Evolutionary conservation across 2,329 filamentous ascomycete genomes (phyloP), one percentile per base, ranked within the genome.

Genomic region (Coniochaeta hoffmannii): DNA sequence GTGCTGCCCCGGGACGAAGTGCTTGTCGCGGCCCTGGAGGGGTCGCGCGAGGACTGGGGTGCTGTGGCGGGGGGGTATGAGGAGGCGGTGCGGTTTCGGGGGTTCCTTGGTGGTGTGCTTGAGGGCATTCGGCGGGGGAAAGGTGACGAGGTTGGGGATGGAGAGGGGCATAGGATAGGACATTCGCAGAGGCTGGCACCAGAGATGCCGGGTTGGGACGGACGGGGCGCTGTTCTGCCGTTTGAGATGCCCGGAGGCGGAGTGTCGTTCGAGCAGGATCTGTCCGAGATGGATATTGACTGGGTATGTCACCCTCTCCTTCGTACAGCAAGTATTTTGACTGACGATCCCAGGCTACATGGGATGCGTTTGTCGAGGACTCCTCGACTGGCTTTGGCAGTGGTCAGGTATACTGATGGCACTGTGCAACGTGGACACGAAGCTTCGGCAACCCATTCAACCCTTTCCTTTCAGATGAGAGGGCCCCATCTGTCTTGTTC

Each of bases 361-460:
- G 63, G 65, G 62, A 67, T 58, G 58, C 60, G 1, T 64, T 66
- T 19, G 60, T 66, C 12, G 64, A 65, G n/a, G n/a, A n/a, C n/a
- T n/a, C n/a, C n/a, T n/a, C n/a, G n/a, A n/a, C n/a, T n/a, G n/a
- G n/a, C n/a, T n/a, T n/a, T n/a, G n/a, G n/a, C n/a, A n/a, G n/a
- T n/a, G n/a, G n/a, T n/a, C n/a, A n/a, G n/a, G n/a, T n/a, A n/a
- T n/a, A n/a, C n/a, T n/a, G n/a, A n/a, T n/a, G n/a, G n/a, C n/a
- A n/a, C n/a, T n/a, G n/a, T n/a, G n/a, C n/a, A n/a, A n/a, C n/a
- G n/a, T n/a, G n/a, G n/a, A n/a, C n/a, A n/a, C n/a, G n/a, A n/a
- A n/a, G n/a, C n/a, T n/a, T n/a, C n/a, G n/a, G n/a, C n/a, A n/a
- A n/a, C n/a, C n/a, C n/a, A n/a, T n/a, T n/a, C n/a, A n/a, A n/a